Conservation (phyloP, 108 stramenopile species). For the Nitzschia sp. region DNA sequence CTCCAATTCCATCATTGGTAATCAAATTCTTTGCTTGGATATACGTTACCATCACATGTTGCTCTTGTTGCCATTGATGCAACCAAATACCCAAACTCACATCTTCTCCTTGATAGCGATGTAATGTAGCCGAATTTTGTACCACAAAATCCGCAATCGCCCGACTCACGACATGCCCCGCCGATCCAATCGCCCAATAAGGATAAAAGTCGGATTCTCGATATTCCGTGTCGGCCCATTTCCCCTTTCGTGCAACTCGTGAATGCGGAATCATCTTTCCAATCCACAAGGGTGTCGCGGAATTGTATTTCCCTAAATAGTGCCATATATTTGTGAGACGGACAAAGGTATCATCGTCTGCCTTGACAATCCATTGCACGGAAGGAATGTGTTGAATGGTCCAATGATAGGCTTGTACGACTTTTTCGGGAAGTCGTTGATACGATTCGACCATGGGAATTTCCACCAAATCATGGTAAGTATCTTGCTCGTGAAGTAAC, state of each 20-base stretch:
- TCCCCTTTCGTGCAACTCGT: conserved; percentile 24
- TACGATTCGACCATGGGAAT: conserved; percentile 40
- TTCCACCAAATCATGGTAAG: conserved; percentile 39
- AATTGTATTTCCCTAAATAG: conserved; percentile 33
- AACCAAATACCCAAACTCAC: conserved; percentile 55
- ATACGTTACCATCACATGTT: conserved; percentile 8
- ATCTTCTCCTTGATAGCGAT: conserved; percentile 62
- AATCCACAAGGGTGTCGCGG: conserved; percentile 37
- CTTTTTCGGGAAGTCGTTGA: conserved; percentile 37
- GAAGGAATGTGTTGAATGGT: conserved; percentile 16
- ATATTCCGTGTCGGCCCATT: conserved; percentile 35
- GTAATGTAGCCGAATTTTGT: conserved; percentile 9
- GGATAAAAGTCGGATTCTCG: conserved; percentile 34
- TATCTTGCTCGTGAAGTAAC: conserved; percentile 9
- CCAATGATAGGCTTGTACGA: conserved; percentile 39
- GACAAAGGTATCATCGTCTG: conserved; percentile 50
- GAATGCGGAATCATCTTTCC: conserved; percentile 41
- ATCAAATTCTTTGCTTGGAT: conserved; percentile 16
- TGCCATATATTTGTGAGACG: conserved; percentile 16
- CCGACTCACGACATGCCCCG: conserved; percentile 44
- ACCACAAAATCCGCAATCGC: conserved; percentile 35
- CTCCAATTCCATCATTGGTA: conserved; percentile 4
- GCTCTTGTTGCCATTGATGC: conserved; percentile 20
- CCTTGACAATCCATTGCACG: conserved; percentile 53
- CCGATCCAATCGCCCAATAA: conserved; percentile 40